Evolutionary conservation across 148 eudicot genomes (phyloP).

Genomic region (Camellia granthamiana): DNA sequence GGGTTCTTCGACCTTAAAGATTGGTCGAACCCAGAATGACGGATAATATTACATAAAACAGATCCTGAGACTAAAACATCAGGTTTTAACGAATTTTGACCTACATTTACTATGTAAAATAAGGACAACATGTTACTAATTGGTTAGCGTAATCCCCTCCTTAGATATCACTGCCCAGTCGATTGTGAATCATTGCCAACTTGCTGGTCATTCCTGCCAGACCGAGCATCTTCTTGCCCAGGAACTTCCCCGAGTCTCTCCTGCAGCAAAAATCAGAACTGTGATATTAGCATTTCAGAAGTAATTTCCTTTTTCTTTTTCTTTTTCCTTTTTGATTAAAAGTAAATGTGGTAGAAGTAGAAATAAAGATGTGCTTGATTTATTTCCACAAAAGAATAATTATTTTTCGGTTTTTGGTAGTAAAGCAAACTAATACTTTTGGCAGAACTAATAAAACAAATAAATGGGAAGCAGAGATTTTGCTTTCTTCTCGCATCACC

Average conservation of each 20-base stretch:
- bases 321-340: conserved; percentile 35
- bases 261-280: conserved; percentile 38
- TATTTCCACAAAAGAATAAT: neutral
- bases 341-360: neutral
- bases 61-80: conserved; percentile 23
- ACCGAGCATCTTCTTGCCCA: conserved; percentile 46
- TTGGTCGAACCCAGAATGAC: conserved; percentile 18
- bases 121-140: conserved; percentile 25
- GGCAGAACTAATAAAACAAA: neutral
- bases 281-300: neutral
- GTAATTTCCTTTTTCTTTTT: conserved; percentile 43
- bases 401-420: neutral
- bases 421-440: neutral
- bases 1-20: conserved; percentile 27
- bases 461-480: neutral
- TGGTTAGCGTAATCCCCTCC: conserved; percentile 54
- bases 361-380: neutral
- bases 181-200: conserved; percentile 31
- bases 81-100: conserved; percentile 22
- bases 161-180: conserved; percentile 28
- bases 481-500: neutral
- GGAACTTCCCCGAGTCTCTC: conserved; percentile 74
- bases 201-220: conserved; percentile 38
- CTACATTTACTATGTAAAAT: conserved; percentile 33
- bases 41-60: conserved; percentile 14